Evolutionary conservation across 306 rosid species (phyloP), one percentile per base, ranked within the genome.

Genomic region (Trichosanthes cucumerina): DNA sequence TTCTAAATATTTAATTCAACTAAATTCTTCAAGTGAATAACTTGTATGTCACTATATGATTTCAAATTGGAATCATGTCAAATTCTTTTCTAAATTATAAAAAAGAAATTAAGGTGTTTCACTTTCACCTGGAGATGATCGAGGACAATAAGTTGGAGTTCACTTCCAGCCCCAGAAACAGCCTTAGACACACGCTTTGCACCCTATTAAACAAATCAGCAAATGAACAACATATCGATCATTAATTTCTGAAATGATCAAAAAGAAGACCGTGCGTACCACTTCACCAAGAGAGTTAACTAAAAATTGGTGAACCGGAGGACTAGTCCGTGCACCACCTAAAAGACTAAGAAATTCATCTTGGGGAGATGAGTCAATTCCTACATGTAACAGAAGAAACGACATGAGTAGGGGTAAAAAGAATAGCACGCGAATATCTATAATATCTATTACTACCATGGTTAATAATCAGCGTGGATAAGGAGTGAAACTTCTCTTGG

Each of bases 311-410:
- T 92, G 98, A 86, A 94, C 76, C 13, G 97, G 87, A 81, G 97
- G 96, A 88, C 97, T 90, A 78, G 96, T 92, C 86, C 98, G 86
- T 79, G 98, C 97, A 88, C 98, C 97, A 68, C 96, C 98, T 87
- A 94, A 83, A 79, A 92, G 97, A 83, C 96, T 90, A 72, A 94
- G 82, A 86, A 94, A 87, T 88, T 94, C 98, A 78, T 94, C 98
- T 81, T 94, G 95, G 69, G 98, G 89, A 79, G 93, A 83, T 53
- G 97, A 90, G 79, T 88, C 92, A 80, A 90, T 84, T 83, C 95
- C 98, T 94, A 80, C 28, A 79, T 53, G 87, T 69, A 85, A 79
- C 33, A 34, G 49, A 33, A 81, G 41, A 59, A 78, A 56, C 23
- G 41, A 76, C 82, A n/a, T 43, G 79, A 81, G 84, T 24, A 26